These are phyloP conservation scores for Durusdinium trenchii DNA, from an alignment of 73 alveolate genomes.

Conservation along the genomic window DNA sequence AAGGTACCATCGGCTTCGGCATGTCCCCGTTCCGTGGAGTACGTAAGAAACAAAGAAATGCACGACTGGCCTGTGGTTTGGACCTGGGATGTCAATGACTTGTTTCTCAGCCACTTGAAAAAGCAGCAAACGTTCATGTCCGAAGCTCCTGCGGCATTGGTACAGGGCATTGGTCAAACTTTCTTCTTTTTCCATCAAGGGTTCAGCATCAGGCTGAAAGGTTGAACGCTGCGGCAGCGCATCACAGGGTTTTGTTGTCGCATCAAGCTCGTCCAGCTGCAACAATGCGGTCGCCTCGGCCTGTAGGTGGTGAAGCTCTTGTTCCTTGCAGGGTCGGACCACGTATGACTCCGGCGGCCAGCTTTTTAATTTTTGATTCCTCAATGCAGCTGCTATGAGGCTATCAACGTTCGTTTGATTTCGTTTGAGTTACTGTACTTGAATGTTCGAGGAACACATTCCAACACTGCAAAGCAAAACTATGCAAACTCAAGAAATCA, in stretches of 20 bases:
- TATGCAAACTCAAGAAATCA: too few species aligned
- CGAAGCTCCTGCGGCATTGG: constrained; percentile 13
- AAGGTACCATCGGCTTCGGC: too few species aligned
- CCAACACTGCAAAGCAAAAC: too few species aligned
- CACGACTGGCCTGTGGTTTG: not conserved
- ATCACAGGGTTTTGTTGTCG: constrained; percentile 27
- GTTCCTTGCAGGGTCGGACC: too few species aligned
- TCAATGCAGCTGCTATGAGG: too few species aligned
- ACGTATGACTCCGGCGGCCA: too few species aligned
- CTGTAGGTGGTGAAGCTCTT: constrained; percentile 26
- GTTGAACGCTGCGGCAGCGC: constrained; percentile 25
- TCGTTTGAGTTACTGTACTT: too few species aligned
- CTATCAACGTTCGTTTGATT: too few species aligned
- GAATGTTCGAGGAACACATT: too few species aligned
- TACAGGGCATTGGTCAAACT: constrained; percentile 41
- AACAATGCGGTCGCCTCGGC: not conserved
- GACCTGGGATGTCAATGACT: not conserved
- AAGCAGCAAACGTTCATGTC: not conserved
- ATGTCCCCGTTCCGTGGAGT: too few species aligned
- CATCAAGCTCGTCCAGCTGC: not conserved
- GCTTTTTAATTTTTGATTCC: too few species aligned
- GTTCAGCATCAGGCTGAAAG: constrained; percentile 62
- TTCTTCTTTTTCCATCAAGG: constrained; percentile 69
- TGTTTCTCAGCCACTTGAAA: not conserved
- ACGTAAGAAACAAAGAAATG: too few species aligned